Evolutionary conservation across 352 stramenopile species (phyloP), one percentile per base, ranked within the genome.

Genomic region (Globisporangium apiculatum): DNA sequence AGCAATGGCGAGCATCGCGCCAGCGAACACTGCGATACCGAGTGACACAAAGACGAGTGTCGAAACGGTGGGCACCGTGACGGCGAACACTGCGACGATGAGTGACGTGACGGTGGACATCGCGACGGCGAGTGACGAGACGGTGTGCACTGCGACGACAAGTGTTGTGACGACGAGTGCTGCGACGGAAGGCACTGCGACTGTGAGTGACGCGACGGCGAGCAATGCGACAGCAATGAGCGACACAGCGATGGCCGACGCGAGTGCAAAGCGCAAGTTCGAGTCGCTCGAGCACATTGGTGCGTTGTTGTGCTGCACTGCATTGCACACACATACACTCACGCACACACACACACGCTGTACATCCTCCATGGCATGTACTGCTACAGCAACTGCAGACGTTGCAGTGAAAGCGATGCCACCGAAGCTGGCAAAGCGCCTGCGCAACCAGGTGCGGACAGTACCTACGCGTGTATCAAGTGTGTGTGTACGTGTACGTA

Each of bases 371-470:
- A 31, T 31, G 24, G 3, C 24, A 31, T 31, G 24, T 31, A 43
- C 11, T 42, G n/a, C 4, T 49, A 18, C 36, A 55, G 61, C 42
- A 17, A 14, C 38, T 15, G 18, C 24, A 2, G 36, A 55, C 24
- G 49, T 12, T 31, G 24, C 24, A 31, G 24, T 31, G 24, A 31
- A 31, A 17, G 48, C 67, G 64, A 38, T 72, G 47, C 64, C 64
- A 24, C 71, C 79, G 64, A 80, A 72, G 51, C 59, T 79, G 52
- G 55, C 67, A n/a, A 65, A 68, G 45, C 73, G 71, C 17, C 63
- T 82, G 58, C 75, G 71, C 54, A 78, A 73, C 24, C 71, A 81
- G 77, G 77, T 84, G 53, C 51, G 24, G 24, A 31, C 24, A 31
- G 24, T 31, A 31, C 2, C 24, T 31, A 3, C 24, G 3, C 24